Conservation (phyloP, 2,329 filamentous ascomycete genomes). For the Rutstroemia sp. region DNA sequence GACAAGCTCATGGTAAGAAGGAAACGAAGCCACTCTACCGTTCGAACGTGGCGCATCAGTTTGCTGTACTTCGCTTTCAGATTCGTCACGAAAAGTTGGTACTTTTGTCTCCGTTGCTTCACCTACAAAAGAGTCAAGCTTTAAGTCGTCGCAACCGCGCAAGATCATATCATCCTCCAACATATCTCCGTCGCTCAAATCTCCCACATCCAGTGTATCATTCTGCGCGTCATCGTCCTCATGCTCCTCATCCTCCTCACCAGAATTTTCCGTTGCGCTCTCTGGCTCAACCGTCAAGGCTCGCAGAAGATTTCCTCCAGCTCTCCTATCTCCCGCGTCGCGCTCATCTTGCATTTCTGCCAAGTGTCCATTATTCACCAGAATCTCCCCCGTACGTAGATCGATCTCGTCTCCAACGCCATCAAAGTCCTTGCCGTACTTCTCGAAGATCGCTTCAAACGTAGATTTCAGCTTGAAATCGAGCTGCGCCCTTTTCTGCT, state of each 20-base stretch:
- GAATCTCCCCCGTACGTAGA: slow-evolving; percentile 67
- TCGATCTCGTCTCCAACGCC: slow-evolving; percentile 87
- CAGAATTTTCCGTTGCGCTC: slow-evolving; percentile 14
- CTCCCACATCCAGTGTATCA: slow-evolving; percentile 16
- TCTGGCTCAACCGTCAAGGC: slow-evolving; percentile 28
- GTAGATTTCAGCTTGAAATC: slow-evolving; percentile 69
- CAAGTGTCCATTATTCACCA: slow-evolving; percentile 89
- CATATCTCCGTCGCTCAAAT: slow-evolving; percentile 22
- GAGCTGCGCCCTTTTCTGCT: slow-evolving; percentile 56
- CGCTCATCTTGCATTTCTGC: slow-evolving; percentile 52
- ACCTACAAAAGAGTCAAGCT: slow-evolving; percentile 3
- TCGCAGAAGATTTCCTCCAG: slow-evolving; percentile 15
- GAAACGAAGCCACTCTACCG: slow-evolving; percentile 9
- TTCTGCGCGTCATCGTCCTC: slow-evolving; percentile 19
- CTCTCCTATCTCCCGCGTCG: slow-evolving; percentile 34
- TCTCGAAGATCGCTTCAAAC: slow-evolving; percentile 83
- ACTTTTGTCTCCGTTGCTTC: background rate
- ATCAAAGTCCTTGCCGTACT: slow-evolving; percentile 77
- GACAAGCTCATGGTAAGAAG: slow-evolving; percentile 24
- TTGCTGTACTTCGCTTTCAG: background rate
- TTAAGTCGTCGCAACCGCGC: slow-evolving; percentile 24
- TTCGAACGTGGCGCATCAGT: background rate
- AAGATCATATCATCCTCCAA: slow-evolving; percentile 28
- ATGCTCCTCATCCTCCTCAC: slow-evolving; percentile 17
- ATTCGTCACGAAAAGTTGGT: background rate